A percentile compares a stretch with the other conserved stretches of the same genome.
These are phyloP conservation scores for Hortiboletus rubellus DNA, from an alignment of 1,284 basidiomycete genomes.

Conservation along the genomic window DNA sequence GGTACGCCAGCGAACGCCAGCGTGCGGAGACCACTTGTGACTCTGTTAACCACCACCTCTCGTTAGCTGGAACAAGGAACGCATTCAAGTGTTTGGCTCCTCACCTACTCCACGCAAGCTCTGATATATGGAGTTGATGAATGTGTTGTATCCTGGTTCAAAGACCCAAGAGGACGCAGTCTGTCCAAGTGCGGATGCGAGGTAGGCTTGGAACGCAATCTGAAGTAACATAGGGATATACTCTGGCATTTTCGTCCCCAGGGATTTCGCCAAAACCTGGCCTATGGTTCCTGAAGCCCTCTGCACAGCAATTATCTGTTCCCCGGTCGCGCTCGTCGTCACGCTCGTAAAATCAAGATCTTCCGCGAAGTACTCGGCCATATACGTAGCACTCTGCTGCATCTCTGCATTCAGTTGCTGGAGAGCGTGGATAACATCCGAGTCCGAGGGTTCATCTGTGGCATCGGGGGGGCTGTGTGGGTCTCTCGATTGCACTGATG, in stretches of 20 bases:
- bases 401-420: conserved; percentile 13
- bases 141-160: conserved; percentile 2
- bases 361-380: conserved; percentile 5
- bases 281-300: background rate
- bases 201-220: conserved; percentile 10
- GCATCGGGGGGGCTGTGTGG: conserved; percentile 1
- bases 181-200: conserved; percentile 1
- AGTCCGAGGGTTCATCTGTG: conserved; percentile 17
- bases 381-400: conserved; percentile 9
- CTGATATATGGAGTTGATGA: conserved; percentile 10
- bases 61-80: background rate
- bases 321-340: background rate
- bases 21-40: conserved; percentile 9
- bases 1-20: conserved; percentile 11
- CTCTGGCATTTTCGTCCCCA: background rate
- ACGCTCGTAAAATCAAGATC: background rate
- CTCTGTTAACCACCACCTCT: background rate
- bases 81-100: background rate
- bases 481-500: conserved; percentile 8
- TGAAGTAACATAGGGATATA: conserved; percentile 11
- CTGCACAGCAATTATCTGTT: background rate
- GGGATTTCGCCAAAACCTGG: background rate
- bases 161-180: conserved; percentile 10
- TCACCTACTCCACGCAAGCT: conserved; percentile 10
- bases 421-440: conserved; percentile 3